Base-by-base conservation (phyloP, 495 filamentous ascomycete genomes). In the Penicillium cinerascens region DNA sequence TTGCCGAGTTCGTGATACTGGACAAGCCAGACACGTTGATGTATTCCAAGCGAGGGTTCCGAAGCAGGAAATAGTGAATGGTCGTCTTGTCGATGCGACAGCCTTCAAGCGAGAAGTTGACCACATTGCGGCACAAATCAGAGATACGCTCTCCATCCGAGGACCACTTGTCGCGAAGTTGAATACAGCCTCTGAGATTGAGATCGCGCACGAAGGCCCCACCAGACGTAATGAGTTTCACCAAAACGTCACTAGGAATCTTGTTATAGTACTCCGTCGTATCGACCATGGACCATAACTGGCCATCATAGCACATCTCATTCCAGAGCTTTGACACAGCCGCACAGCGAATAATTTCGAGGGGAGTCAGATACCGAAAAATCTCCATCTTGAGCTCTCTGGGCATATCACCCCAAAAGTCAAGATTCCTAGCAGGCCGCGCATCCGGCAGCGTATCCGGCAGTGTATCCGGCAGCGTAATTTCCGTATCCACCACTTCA, bases 191-290 rank as follows among this genome's bases (percentile, higher is more conserved):
- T 53, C 87, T 69, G n/a, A 90, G 75, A 58, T 98, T 98, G 46
- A 98, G 81, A 56, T 97, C 88, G 45, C 86, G 86, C 20, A 97
- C 81, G 58, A 97, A 98, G 0, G 92, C 87, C 3, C 92, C 93
- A 4, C 90, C 90, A 3, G 82, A 75, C 0, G 83, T 84, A 63
- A 97, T 89, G 49, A 98, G 88, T 65, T 88, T 91, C 39, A 89
- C 82, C 11, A 98, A 73, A 7, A 87, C 85, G 50, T 87, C 85
- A 8, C 88, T 87, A 0, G 93, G 84, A 49, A 98, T 97, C 37
- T 88, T 82, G 42, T 78, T 79, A 64, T 98, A 98, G 67, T 90
- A 97, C 26, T 87, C 83, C 0, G 92, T 83, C 0, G 90, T 86
- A 63, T 97, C 91, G 38, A 97, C 78, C 42, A 78, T 80, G 0